Percentiles rank a stretch among this genome's conserved stretches.
Evolutionary conservation across 495 filamentous ascomycete genomes (phyloP).

Genomic region (Penicillium turbatum): DNA sequence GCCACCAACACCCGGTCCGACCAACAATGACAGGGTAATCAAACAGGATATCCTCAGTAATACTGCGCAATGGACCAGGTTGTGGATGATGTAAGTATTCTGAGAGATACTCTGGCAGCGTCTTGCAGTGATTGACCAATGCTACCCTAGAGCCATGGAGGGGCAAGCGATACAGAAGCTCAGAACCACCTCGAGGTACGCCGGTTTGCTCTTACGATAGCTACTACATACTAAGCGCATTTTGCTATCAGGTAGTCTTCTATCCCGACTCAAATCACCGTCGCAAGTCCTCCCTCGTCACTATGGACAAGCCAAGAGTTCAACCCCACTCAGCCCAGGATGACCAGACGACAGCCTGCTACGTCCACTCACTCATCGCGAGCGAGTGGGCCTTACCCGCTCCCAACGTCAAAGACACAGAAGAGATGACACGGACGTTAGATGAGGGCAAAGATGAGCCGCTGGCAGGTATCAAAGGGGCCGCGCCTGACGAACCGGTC

Average conservation of each 20-base stretch:
- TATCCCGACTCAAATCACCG: slow-evolving; percentile 66
- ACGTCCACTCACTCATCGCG: slow-evolving; percentile 79
- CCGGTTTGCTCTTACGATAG: neutral
- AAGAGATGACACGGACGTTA: slow-evolving; percentile 25
- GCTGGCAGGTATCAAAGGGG: slow-evolving; percentile 12
- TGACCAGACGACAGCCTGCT: slow-evolving; percentile 63
- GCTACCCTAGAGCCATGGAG: slow-evolving; percentile 30
- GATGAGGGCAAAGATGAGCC: slow-evolving; percentile 18
- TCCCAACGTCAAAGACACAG: slow-evolving; percentile 25
- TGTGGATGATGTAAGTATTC: slow-evolving; percentile 22
- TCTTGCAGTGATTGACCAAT: slow-evolving; percentile 14
- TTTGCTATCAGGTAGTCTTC: slow-evolving; percentile 62
- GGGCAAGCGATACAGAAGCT: slow-evolving; percentile 39
- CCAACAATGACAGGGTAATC: slow-evolving; percentile 17
- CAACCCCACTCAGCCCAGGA: slow-evolving; percentile 34
- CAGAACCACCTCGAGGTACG: slow-evolving; percentile 49
- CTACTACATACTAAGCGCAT: neutral
- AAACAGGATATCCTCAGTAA: neutral
- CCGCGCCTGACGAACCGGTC: slow-evolving; percentile 19
- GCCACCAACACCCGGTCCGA: slow-evolving; percentile 7
- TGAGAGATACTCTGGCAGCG: neutral
- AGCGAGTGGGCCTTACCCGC: slow-evolving; percentile 35
- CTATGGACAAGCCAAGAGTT: slow-evolving; percentile 46
- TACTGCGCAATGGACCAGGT: slow-evolving; percentile 21
- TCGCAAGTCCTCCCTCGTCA: slow-evolving; percentile 78